These are phyloP conservation scores for Penicillium sp. DNA, from an alignment of 2,329 filamentous ascomycete genomes.

Conservation along the genomic window DNA sequence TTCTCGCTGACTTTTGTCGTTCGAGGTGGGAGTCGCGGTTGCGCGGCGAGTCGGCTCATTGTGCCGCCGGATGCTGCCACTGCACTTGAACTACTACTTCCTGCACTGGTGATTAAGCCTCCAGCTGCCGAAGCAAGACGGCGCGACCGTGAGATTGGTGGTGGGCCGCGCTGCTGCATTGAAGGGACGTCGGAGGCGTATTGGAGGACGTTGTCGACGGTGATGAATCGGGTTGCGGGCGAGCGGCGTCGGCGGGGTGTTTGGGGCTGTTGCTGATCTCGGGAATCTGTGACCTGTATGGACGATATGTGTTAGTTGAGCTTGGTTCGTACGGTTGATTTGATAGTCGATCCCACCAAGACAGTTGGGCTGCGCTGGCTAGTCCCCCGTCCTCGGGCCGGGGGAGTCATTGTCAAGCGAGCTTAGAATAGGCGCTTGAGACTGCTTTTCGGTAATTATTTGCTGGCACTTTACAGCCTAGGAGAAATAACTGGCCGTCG, in stretches of 20 bases:
- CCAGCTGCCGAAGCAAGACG: slow-evolving; percentile 36
- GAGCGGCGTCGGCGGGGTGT: slow-evolving; percentile 33
- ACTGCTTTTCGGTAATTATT: neutral
- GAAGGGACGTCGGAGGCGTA: slow-evolving; percentile 94
- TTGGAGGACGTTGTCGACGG: slow-evolving; percentile 91
- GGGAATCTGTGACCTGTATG: slow-evolving; percentile 46
- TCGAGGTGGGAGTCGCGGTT: slow-evolving; percentile 70
- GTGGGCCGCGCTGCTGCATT: slow-evolving; percentile 76
- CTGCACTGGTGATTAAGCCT: slow-evolving; percentile 36
- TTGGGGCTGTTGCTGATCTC: slow-evolving; percentile 38
- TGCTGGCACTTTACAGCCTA: neutral
- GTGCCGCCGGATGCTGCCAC: slow-evolving; percentile 55
- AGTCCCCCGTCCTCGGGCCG: slow-evolving; percentile 31
- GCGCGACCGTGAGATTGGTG: slow-evolving; percentile 38
- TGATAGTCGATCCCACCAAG: slow-evolving; percentile 34
- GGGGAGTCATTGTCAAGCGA: slow-evolving; percentile 28
- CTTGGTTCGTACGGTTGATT: neutral
- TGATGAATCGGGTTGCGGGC: slow-evolving; percentile 69
- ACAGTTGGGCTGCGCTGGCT: slow-evolving; percentile 48
- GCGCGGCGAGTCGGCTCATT: slow-evolving; percentile 56
- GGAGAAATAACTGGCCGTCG: neutral
- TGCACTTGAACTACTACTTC: slow-evolving; percentile 31
- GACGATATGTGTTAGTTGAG: slow-evolving; percentile 13
- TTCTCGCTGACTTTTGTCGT: slow-evolving; percentile 96
- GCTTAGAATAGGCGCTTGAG: neutral